These are phyloP conservation scores for Lactarius psammicola DNA, from an alignment of 768 basidiomycete genomes.

Conservation along the genomic window DNA sequence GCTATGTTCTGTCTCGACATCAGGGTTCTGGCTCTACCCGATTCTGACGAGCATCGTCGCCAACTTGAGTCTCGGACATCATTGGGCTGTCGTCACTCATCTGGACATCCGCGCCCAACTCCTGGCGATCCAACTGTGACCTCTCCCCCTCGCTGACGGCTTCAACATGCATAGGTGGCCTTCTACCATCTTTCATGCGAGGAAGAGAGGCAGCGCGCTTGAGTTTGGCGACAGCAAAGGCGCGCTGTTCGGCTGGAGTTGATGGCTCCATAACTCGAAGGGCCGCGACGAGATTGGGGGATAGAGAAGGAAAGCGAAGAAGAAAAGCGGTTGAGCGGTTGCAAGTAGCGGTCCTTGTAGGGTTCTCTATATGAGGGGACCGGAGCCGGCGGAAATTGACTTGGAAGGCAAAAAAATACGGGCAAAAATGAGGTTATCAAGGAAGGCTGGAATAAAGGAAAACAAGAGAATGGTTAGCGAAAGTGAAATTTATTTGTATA, in stretches of 20 bases:
- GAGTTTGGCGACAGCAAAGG: conserved; percentile 83
- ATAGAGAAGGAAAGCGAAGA: background rate
- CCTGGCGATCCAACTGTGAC: conserved; percentile 36
- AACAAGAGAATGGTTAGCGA: background rate
- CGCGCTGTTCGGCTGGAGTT: conserved; percentile 72
- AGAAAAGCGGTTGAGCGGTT: conserved; percentile 15
- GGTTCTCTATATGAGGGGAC: conserved; percentile 25
- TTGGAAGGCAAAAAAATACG: conserved; percentile 3
- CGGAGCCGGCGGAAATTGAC: conserved; percentile 19
- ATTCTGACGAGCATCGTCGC: background rate
- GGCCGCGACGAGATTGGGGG: conserved; percentile 2
- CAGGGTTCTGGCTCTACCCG: conserved; percentile 16
- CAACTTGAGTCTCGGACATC: conserved; percentile 21
- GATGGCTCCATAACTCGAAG: conserved; percentile 38
- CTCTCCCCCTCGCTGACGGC: conserved; percentile 82
- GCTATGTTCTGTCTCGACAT: conserved; percentile 19
- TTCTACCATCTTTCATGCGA: conserved; percentile 84
- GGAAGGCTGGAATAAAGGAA: conserved; percentile 1
- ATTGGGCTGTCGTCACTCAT: conserved; percentile 14
- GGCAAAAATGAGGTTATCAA: conserved; percentile 11
- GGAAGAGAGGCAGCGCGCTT: conserved; percentile 91
- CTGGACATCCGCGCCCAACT: conserved; percentile 28
- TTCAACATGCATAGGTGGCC: conserved; percentile 84
- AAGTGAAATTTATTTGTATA: background rate
- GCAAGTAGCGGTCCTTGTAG: conserved; percentile 7